Evolutionary conservation across 768 basidiomycete genomes (phyloP), one percentile per base, ranked within the genome.

Genomic region (Exsudoporus frostii): DNA sequence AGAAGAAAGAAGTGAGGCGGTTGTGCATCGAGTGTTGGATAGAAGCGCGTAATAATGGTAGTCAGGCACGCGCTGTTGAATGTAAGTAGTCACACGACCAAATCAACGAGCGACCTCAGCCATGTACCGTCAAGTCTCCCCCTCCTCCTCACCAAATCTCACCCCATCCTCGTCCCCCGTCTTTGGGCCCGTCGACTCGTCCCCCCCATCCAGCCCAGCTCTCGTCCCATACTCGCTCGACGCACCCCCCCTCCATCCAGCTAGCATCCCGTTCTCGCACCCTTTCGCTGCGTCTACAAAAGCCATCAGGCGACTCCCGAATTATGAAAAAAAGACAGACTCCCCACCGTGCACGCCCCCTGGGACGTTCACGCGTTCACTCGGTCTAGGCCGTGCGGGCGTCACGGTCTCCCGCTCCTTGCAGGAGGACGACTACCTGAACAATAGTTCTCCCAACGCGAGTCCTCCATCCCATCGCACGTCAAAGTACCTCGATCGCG

Each of bases 251-350:
- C 72, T 41, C 54, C 58, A 55, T 15, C 46, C 60, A 2, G 29
- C 44, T n/a, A 50, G 45, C 34, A 24, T 14, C 14, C 39, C 54
- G 7, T 54, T 65, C 24, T 51, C 57, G 54, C 67, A 87, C 59
- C 85, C 84, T 0, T 81, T 84, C 48, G 81, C 86, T 13, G 86
- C 77, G 0, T 83, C 84, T 1, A 76, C 78, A 4, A 81, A 79
- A 50, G 74, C 77, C 4, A 70, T 59, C 27, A 74, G 74, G 59
- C 61, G 60, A 5, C 77, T 72, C 25, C 76, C 76, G 4, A 60
- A 73, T 13, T 79, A 80, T 43, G 79, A 83, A 61, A 76, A 73
- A 61, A 70, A 64, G 61, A 32, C 15, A 29, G 51, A 53, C 36
- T 53, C 59, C 22, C 62, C 55, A 19, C 66, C 55, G 20, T 55